A percentile compares a stretch with the other conserved stretches of the same genome.
These are phyloP conservation scores for Diaporthe australafricana DNA, from an alignment of 2,329 filamentous ascomycete genomes.

Conservation along the genomic window DNA sequence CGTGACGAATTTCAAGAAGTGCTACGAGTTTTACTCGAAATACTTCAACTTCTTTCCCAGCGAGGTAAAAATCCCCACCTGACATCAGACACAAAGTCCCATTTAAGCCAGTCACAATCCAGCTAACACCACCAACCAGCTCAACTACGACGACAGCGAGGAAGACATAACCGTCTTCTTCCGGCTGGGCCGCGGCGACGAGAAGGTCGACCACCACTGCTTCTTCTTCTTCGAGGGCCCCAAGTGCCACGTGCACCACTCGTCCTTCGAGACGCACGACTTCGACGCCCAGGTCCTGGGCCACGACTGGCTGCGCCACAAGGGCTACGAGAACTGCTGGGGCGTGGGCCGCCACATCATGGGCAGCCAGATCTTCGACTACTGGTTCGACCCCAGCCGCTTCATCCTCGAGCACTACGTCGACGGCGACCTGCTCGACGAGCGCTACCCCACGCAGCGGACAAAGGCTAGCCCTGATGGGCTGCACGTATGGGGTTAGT, in stretches of 20 bases:
- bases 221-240: conserved; percentile 63
- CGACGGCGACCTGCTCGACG: conserved; percentile 74
- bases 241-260: conserved; percentile 71
- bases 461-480: conserved; percentile 54
- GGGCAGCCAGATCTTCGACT: conserved; percentile 79
- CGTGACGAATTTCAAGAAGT: conserved; percentile 61
- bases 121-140: conserved; percentile 40
- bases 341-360: conserved; percentile 78
- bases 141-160: conserved; percentile 51
- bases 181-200: conserved; percentile 56
- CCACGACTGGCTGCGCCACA: conserved; percentile 74
- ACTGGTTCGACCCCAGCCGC: conserved; percentile 73
- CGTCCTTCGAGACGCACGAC: conserved; percentile 77
- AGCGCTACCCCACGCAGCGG: conserved; percentile 60
- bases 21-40: conserved; percentile 60
- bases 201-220: conserved; percentile 62
- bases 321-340: conserved; percentile 75
- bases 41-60: conserved; percentile 65
- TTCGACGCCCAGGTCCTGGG: conserved; percentile 78
- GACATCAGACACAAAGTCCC: no score
- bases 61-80: conserved; percentile 50
- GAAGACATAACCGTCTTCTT: conserved; percentile 58
- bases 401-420: conserved; percentile 79
- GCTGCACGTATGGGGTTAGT: conserved; percentile 59
- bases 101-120: not conserved